Evolutionary conservation across 202 grass and related monocot species (phyloP).

Genomic region (Thinopyrum obtusiflorum): DNA sequence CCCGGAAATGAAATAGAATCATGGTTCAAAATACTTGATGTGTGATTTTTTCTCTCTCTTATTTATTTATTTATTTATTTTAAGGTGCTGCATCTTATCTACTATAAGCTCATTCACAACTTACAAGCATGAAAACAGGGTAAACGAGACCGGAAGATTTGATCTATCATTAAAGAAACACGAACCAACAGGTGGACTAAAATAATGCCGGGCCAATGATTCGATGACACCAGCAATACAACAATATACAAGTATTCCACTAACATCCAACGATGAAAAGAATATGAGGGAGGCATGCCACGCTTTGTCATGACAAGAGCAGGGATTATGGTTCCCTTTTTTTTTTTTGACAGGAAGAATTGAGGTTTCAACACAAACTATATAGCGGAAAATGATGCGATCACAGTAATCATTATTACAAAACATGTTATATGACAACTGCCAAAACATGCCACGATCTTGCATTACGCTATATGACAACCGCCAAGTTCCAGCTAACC

Average conservation of each 20-base stretch:
- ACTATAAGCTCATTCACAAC: neutral
- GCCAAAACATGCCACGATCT: constrained; percentile 24
- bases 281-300: constrained; percentile 2
- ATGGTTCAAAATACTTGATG: too few relatives aligned
- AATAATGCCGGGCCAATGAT: neutral
- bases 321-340: neutral
- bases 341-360: neutral
- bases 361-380: constrained; percentile 3
- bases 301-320: neutral
- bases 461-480: neutral
- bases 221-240: neutral
- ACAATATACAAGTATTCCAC: constrained; percentile 16
- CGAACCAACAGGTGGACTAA: neutral
- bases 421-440: neutral
- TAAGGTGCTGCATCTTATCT: neutral
- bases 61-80: neutral
- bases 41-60: neutral
- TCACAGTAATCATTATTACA: neutral
- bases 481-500: neutral
- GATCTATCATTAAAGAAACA: neutral
- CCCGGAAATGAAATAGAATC: too few relatives aligned
- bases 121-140: neutral
- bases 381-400: neutral
- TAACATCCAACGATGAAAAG: constrained; percentile 5
- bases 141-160: neutral